A percentile compares a stretch with the other conserved stretches of the same genome.
These are phyloP conservation scores for Uncinocarpus reesii DNA, from an alignment of 2,329 filamentous ascomycete species.

Conservation along the genomic window DNA sequence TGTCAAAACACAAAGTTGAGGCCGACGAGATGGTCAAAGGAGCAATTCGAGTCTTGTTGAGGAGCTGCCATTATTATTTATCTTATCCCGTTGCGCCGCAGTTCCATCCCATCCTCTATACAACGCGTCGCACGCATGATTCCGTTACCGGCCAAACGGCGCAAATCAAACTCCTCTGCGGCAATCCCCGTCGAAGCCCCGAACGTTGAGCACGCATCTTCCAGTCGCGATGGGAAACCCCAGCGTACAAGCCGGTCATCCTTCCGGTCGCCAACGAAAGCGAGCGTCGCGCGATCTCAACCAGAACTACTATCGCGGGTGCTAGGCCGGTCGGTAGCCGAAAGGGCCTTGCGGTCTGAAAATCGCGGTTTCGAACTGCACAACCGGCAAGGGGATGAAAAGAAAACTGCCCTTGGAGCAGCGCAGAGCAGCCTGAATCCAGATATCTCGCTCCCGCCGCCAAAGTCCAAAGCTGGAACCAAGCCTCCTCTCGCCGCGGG, in stretches of 20 bases:
- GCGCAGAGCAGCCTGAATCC: neutral
- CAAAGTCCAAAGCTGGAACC: neutral
- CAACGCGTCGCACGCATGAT: slow-evolving; percentile 36
- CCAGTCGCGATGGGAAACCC: slow-evolving; percentile 19
- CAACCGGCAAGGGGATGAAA: neutral
- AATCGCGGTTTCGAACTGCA: slow-evolving; percentile 17
- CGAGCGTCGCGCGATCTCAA: slow-evolving; percentile 53
- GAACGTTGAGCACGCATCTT: slow-evolving; percentile 27
- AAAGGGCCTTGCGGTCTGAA: slow-evolving; percentile 24
- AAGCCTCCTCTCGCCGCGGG: neutral
- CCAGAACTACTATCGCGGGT: slow-evolving; percentile 46
- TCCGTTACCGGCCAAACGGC: slow-evolving; percentile 52
- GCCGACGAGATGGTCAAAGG: neutral
- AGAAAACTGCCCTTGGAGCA: neutral
- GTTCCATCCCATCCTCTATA: no score
- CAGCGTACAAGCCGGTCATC: slow-evolving; percentile 41
- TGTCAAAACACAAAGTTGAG: no score
- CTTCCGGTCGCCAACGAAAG: slow-evolving; percentile 57
- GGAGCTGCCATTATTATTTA: no score
- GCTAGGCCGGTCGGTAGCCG: slow-evolving; percentile 33
- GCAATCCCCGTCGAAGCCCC: slow-evolving; percentile 36
- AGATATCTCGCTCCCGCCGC: neutral
- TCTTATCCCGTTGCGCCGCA: no score
- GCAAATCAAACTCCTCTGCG: slow-evolving; percentile 50
- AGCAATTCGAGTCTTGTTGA: neutral